Base-by-base conservation (phyloP, 2,329 filamentous ascomycete genomes). In the Alternaria metachromatica region DNA sequence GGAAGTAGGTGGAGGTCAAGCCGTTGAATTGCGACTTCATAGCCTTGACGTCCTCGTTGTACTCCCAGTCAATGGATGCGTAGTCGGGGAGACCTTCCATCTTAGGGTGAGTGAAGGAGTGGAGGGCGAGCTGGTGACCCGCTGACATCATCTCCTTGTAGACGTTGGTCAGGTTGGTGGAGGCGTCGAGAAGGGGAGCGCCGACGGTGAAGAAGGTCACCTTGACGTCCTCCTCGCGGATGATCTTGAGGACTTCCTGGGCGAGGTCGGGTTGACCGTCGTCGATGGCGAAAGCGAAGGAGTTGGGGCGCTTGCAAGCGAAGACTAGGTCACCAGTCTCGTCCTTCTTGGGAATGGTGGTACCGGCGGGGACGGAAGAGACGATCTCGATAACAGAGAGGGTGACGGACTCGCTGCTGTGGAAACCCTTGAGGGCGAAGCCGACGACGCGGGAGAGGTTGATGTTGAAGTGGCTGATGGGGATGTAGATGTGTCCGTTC, bases 161-260 rank as follows among this genome's bases (percentile, higher is more conserved):
- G 23, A 91, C 85, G 46, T 82, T 83, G 23, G 87, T 88, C 55
- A 92, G 84, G 71, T 90, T 90, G 20, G 87, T 89, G 20, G 82
- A 80, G 3, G 74, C 63, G 72, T 91, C 87, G 15, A 87, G 80
- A 0, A 92, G 82, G 1, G 89, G 87, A 2, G 85, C 84, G 10
- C 89, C 89, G 46, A 92, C 88, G 37, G 89, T 90, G 80, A 92
- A 92, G 78, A 92, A 92, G 2, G 90, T 92, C 4, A 90, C 89
- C 67, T 87, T 85, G 70, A 92, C 88, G 58, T 82, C 77, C 55
- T 88, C 89, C 20, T 87, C 85, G 20, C 87, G 84, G 70, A 92
- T 82, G 57, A 89, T 87, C 44, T 85, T 80, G 80, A 90, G 86
- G 20, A 91, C 87, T 65, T 86, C 79, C 77, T 88, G 84, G 2